Evolutionary conservation across 768 basidiomycete species (phyloP).

Genomic region (Chalciporus sphaerocephalus): DNA sequence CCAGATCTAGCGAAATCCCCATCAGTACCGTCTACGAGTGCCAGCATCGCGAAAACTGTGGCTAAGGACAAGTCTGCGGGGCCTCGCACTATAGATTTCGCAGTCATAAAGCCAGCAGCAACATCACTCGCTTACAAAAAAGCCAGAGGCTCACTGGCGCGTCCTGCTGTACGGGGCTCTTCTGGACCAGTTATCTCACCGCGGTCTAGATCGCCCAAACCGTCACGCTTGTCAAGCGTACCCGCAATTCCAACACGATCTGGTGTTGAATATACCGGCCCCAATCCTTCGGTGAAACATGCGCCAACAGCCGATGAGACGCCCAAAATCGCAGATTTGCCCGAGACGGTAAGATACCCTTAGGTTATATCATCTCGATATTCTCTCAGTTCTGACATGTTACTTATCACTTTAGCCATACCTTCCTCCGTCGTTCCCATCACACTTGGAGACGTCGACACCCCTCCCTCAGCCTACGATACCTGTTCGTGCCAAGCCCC

Average conservation of each 20-base stretch:
- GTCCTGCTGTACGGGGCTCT: conserved; percentile 1
- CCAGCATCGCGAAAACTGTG: not conserved
- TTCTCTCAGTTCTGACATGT: conserved; percentile 13
- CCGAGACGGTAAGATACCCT: conserved; percentile 35
- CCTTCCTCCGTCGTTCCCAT: conserved; percentile 53
- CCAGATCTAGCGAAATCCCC: conserved; percentile 1
- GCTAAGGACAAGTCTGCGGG: conserved; percentile 19
- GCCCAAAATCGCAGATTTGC: conserved; percentile 32
- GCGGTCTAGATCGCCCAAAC: conserved; percentile 13
- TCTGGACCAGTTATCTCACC: conserved; percentile 10
- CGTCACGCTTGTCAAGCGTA: not conserved
- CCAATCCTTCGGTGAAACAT: conserved; percentile 2
- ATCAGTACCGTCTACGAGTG: conserved; percentile 3
- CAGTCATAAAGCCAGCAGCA: conserved; percentile 39
- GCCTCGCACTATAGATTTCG: conserved; percentile 36
- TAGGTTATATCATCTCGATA: conserved; percentile 2
- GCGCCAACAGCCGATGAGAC: conserved; percentile 4
- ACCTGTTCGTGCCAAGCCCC: conserved; percentile 38
- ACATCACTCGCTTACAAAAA: conserved; percentile 23
- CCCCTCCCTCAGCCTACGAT: conserved; percentile 32
- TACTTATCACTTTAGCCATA: conserved; percentile 34
- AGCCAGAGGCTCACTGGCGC: conserved; percentile 7
- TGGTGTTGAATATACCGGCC: conserved; percentile 1
- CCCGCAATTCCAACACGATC: not conserved
- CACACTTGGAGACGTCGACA: conserved; percentile 51